phyloP scores from a whole-genome alignment of 495 filamentous ascomycete genomes.

The Clavariopsis aquatica region DNA sequence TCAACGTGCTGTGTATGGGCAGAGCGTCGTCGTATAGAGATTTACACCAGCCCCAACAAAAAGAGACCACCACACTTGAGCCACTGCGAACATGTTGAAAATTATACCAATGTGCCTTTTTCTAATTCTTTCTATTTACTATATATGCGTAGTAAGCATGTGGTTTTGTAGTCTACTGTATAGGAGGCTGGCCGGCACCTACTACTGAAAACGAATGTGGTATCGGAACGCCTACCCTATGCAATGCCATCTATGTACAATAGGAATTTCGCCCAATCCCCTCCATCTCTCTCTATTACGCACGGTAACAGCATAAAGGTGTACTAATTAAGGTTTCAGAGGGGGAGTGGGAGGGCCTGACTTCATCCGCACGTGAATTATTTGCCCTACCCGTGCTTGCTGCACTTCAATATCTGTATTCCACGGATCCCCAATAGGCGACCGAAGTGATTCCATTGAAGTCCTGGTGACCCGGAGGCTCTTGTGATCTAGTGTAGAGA shows the following conservation, averaged over 20 bases:
- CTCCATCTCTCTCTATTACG: neutral
- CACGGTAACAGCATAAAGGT: neutral
- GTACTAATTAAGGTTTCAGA: neutral
- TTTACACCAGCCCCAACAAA: too few species aligned
- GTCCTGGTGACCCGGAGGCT: neutral
- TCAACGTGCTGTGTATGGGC: neutral
- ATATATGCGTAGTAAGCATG: neutral
- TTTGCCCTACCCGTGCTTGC: conserved; percentile 8
- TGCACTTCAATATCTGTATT: neutral
- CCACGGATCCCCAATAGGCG: conserved; percentile 7
- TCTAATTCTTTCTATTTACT: neutral
- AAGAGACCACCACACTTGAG: neutral
- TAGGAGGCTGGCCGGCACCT: neutral
- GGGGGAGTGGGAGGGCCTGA: neutral
- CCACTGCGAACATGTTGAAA: too few species aligned
- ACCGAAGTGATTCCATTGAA: neutral
- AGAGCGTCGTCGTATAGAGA: neutral
- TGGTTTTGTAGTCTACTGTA: too few species aligned
- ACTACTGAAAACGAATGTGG: neutral
- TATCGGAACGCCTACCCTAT: neutral
- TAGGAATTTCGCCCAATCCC: neutral
- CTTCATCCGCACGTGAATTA: conserved; percentile 6
- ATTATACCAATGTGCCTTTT: too few species aligned
- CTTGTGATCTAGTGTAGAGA: neutral
- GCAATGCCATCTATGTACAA: neutral